Evolutionary conservation across 768 basidiomycete species (phyloP).

Genomic region (Imleria badia): DNA sequence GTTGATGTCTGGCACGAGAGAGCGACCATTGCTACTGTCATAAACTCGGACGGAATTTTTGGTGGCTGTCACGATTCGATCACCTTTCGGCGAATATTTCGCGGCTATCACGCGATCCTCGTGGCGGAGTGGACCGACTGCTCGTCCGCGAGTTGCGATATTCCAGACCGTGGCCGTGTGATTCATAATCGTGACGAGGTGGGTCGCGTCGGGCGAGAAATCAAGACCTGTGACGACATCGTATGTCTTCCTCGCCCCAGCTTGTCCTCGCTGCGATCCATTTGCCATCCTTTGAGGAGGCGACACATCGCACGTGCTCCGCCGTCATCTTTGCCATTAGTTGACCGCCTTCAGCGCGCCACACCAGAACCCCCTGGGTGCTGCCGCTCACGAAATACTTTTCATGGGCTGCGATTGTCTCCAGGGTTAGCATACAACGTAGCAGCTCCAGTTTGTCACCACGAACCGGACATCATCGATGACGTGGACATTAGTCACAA

Average conservation of each 20-base stretch:
- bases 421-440: too few relatives aligned
- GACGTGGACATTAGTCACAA: too few relatives aligned
- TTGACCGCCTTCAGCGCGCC: background rate
- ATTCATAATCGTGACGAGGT: background rate
- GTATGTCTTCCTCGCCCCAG: background rate
- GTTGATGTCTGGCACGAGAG: too few relatives aligned
- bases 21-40: too few relatives aligned
- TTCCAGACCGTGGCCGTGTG: background rate
- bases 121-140: background rate
- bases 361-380: too few relatives aligned
- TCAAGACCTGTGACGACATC: background rate
- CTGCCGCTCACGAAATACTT: too few relatives aligned
- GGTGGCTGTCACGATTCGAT: slow-evolving; percentile 1
- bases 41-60: background rate
- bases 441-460: too few relatives aligned
- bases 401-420: too few relatives aligned
- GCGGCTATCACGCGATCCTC: background rate
- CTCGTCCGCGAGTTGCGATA: background rate
- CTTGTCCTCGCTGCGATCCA: background rate
- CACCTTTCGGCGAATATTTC: background rate
- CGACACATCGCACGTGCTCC: background rate
- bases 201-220: slow-evolving; percentile 6
- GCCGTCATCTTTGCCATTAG: background rate
- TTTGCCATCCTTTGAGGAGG: background rate
- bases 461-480: too few relatives aligned